Percentiles rank a stretch among this genome's conserved stretches.
Conservation (phyloP, 306 rosid species). For the Dalbergia cochinchinensis region DNA sequence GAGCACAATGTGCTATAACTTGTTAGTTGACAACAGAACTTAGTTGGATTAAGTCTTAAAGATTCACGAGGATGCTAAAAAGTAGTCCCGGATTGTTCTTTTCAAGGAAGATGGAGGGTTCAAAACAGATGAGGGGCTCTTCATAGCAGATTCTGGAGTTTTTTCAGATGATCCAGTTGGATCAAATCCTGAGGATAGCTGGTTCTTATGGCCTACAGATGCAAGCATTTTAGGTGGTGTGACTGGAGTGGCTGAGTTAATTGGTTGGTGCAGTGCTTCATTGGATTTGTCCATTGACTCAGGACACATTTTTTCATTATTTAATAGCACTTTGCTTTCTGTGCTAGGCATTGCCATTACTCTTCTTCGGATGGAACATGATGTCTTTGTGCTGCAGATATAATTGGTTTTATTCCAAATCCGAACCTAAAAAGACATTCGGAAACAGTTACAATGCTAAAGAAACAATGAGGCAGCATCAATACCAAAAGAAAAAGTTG, state of each 20-base stretch:
- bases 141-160: conserved; percentile 75
- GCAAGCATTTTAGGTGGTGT: conserved; percentile 62
- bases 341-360: conserved; percentile 76
- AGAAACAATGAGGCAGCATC: conserved; percentile 3
- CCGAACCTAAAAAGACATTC: conserved; percentile 65
- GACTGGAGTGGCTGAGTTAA: conserved; percentile 44
- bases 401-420: conserved; percentile 64
- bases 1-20: conserved; percentile 23
- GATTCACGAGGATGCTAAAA: conserved; percentile 59
- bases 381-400: conserved; percentile 48
- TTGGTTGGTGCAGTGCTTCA: conserved; percentile 30
- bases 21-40: conserved; percentile 29
- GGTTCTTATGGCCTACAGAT: conserved; percentile 62
- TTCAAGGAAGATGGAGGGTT: conserved; percentile 84
- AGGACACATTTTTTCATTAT: conserved; percentile 46
- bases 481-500: background rate
- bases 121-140: conserved; percentile 94
- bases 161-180: conserved; percentile 57
- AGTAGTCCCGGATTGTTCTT: conserved; percentile 93
- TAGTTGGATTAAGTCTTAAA: conserved; percentile 12
- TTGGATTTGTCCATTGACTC: conserved; percentile 45
- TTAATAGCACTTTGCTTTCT: conserved; percentile 61
- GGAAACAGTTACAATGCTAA: conserved; percentile 20
- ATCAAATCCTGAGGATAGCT: conserved; percentile 47
- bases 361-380: conserved; percentile 74